Percentiles rank a stretch among this genome's conserved stretches.
phyloP scores from a whole-genome alignment of 2,329 filamentous ascomycete genomes.

The Paecilomyces sp. region DNA sequence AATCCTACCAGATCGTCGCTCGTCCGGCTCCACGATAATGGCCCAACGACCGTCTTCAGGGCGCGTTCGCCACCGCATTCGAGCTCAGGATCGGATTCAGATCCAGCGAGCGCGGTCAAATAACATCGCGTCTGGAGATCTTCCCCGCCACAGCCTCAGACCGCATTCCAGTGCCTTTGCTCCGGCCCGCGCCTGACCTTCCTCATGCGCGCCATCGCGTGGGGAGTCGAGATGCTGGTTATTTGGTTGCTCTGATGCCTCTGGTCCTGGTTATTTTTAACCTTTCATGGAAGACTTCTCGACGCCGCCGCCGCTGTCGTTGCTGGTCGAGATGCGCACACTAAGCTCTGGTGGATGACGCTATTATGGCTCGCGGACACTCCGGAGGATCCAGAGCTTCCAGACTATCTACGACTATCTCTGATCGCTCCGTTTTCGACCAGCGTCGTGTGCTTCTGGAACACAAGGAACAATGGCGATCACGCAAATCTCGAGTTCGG shows the following conservation, averaged over 20 bases:
- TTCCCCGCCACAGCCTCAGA: background rate
- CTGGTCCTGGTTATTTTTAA: background rate
- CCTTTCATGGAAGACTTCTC: background rate
- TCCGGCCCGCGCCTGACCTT: background rate
- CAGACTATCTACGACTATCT: background rate
- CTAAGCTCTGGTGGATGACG: background rate
- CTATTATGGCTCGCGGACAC: background rate
- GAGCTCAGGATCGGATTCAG: background rate
- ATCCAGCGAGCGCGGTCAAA: background rate
- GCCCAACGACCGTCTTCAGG: background rate
- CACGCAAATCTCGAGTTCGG: background rate
- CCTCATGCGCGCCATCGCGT: background rate
- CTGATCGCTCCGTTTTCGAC: background rate
- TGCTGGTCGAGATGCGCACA: background rate
- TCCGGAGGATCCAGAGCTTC: background rate
- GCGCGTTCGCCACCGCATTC: background rate
- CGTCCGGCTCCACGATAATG: background rate
- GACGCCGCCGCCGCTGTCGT: background rate
- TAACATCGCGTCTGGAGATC: background rate
- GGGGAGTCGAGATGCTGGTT: background rate
- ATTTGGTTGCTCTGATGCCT: background rate
- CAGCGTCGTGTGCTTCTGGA: background rate
- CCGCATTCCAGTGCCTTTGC: background rate
- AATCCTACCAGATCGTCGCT: background rate
- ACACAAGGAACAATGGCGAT: background rate